Base-by-base conservation (phyloP, 2,329 filamentous ascomycete species). In the Penicillium polonicum region DNA sequence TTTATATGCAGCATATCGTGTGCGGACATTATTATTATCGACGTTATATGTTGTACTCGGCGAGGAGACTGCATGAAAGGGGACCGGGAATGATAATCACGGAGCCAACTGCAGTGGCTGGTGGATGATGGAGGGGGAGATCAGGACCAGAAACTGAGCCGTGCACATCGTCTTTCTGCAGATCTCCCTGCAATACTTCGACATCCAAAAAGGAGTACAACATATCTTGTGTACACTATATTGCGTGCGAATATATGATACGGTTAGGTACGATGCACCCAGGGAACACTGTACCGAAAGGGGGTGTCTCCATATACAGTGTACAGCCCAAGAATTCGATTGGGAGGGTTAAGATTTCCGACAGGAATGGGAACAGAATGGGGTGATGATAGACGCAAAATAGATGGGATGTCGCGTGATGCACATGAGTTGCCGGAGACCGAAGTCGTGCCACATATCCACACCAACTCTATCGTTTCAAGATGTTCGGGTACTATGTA, bases 121-220 rank as follows among this genome's bases (percentile, higher is more conserved):
- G 33, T 38, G 25, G 49, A 43, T 42, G 44, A 61, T 61, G 60
- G 63, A 64, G 58, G 61, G 60, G 53, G 58, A 57, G 58, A 60
- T 61, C 52, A 45, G 8, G 38, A 44, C 60, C 56, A 48, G 12
- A 52, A 36, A 45, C 46, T 57, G 56, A 64, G 56, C 59, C 63
- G 62, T 63, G 64, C 59, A 61, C 57, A 39, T 46, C 29, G 13
- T 21, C 53, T 44, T 52, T 35, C 19, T 27, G 41, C 39, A 54
- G 43, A 48, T 49, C 44, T 39, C 27, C 46, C 50, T 59, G 55
- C 42, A 56, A 53, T 55, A 21, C 27, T 1, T 6, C 3, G 5
- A 17, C 15, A n/a, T 23, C n/a, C 31, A 27, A 33, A 33, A 13
- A 33, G 17, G n/a, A 36, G 31, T 31, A 5, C 29, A 31, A 12